Evolutionary conservation across 2,329 filamentous ascomycete genomes (phyloP), one percentile per base, ranked within the genome.

Genomic region (Fusarium vanettenii): DNA sequence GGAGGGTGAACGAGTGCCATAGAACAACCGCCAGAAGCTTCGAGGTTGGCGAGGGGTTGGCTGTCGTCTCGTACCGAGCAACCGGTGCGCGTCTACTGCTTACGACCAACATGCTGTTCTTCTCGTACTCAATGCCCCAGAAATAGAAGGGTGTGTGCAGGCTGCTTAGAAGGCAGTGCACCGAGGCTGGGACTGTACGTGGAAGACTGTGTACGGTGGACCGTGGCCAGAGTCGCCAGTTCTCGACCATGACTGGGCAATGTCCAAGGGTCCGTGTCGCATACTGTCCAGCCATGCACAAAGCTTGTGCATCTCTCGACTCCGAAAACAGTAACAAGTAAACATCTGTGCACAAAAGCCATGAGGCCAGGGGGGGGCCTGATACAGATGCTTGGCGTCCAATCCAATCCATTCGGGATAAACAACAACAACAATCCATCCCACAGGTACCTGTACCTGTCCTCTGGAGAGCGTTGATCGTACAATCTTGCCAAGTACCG

Each of bases 111-210:
- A 52, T 52, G 48, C 27, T 52, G 48, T 52, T 52, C 27, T 52
- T 31, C 48, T 52, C 48, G 29, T 25, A 61, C 48, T 71, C 56
- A 43, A 57, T 55, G 27, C 61, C 8, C 69, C 62, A 66, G 69
- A 75, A 74, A 74, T 75, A 75, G 72, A 74, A 74, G 50, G 64
- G 72, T 73, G 62, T 60, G 69, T 75, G 72, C 69, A 55, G 71
- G 37, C 18, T 52, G 18, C 27, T 29, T 52, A 52, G 48, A 35
- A 73, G 72, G 72, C 69, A 60, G 64, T 74, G 69, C 60, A 64
- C 61, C 64, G 60, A 66, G 68, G 60, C 39, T 68, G 60, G 68
- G 67, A 68, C 56, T 66, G 68, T 71, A 68, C 45, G 52, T 56
- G 52, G 52, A 33, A 29, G 31, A 22, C 55, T 57, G 18, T 14